phyloP scores from a whole-genome alignment of 2,329 filamentous ascomycete genomes.

The Mariannaea sp. region DNA sequence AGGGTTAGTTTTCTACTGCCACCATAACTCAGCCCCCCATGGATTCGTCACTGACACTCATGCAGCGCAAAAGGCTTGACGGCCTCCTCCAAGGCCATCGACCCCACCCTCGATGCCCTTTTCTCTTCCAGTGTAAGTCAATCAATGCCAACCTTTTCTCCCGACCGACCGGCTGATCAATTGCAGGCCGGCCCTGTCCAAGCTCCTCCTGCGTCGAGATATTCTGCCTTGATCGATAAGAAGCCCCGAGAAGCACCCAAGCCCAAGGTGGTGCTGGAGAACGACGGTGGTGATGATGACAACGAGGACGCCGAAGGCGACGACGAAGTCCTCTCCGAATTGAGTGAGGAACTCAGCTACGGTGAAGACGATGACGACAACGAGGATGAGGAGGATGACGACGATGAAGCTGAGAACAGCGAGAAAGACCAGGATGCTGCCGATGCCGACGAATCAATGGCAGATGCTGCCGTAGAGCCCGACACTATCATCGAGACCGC shows the following conservation, averaged over 20 bases:
- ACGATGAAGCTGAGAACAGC: constrained; percentile 33
- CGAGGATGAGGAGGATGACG: constrained; percentile 32
- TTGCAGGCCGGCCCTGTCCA: constrained; percentile 57
- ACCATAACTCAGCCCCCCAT: constrained; percentile 10
- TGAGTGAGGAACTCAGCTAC: constrained; percentile 43
- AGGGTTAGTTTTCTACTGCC: constrained; percentile 21
- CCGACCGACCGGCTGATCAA: constrained; percentile 21
- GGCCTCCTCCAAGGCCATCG: constrained; percentile 61
- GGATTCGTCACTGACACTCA: constrained; percentile 26
- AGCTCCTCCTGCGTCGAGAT: constrained; percentile 51
- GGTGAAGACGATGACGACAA: constrained; percentile 39
- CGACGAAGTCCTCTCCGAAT: constrained; percentile 43
- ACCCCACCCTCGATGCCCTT: constrained; percentile 71
- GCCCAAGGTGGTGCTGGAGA: constrained; percentile 37
- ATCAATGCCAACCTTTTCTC: constrained; percentile 13
- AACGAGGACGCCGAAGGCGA: constrained; percentile 42
- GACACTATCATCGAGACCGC: constrained; percentile 43
- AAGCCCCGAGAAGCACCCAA: constrained; percentile 40
- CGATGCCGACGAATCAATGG: constrained; percentile 43
- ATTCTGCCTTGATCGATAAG: constrained; percentile 45
- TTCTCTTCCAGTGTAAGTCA: constrained; percentile 73
- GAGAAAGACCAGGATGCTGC: constrained; percentile 38
- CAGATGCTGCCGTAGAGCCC: constrained; percentile 43
- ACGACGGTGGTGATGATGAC: constrained; percentile 40
- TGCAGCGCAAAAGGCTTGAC: constrained; percentile 47